Base-by-base conservation (phyloP, 805 yeast species). In the Metschnikowia cubensis region DNA sequence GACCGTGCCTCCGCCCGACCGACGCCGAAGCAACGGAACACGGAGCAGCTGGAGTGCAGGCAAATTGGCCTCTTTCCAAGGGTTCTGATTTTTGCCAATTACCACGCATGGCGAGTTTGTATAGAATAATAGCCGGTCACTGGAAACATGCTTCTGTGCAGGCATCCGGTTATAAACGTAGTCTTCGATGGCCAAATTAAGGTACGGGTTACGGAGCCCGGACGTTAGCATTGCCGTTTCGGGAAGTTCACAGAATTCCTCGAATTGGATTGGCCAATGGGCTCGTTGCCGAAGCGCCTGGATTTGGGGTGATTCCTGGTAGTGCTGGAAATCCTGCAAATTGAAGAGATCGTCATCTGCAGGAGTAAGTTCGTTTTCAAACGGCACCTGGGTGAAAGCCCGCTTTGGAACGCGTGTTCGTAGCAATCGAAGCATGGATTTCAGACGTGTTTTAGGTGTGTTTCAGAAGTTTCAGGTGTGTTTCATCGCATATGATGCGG, bases 1-100 rank as follows among this genome's bases (percentile, higher is more conserved):
- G 0, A 94, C 99, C 0, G 97, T 83, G 0, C 99, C 99, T 1
- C 99, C 99, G 0, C 99, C 99, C 7, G 94, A 84, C 43, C 79
- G 71, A 49, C 99, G 73, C 57, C 99, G 73, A 5, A 94, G 63
- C 6, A 91, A 61, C 0, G 96, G 92, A 22, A 88, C 75, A 2
- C 71, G 70, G 3, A 79, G 64, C 0, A 71, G 56, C 3, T 75
- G 68, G 4, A 87, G 68, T 13, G 81, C 60, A 0, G 81, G 75
- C 2, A 94, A 50, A 59, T 88, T 87, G 36, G 83, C 77, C 63
- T 94, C 99, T 51, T 83, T 80, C 89, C 92, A 92, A 2, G 97
- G 96, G 55, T 90, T 94, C 67, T 94, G 99, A 62, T 94, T 94
- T 61, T 95, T 89, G 0, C 99, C 99, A 11, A 94, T 74, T 1